Base-by-base conservation (phyloP, 129 eudicot species). In the Calendula officinalis region DNA sequence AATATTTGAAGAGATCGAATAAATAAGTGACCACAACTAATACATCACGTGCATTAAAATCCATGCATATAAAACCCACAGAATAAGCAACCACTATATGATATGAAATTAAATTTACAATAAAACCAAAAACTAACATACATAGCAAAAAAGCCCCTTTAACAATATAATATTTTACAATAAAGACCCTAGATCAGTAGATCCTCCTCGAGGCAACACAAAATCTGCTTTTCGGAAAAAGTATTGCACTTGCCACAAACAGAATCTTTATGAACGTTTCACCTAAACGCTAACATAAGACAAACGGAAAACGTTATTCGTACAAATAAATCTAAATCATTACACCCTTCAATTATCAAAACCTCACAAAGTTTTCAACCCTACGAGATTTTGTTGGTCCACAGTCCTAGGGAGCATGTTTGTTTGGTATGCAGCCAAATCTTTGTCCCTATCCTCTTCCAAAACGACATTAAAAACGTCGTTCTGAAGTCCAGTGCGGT, bases 401-500 rank as follows among this genome's bases (percentile, higher is more conserved):
- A 68, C 53, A 4, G 33, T 55, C 46, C 52, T 33, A 57, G 44
- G 53, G 37, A 51, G 45, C 71, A 79, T 79, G 77, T 69, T 62
- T 64, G 74, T 71, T 74, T 64, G 56, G 77, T 69, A 14, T 66
- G 41, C 52, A 74, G 57, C 70, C 66, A 69, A 39, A 10, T 17
- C 34, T 56, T n/a, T 46, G 35, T 69, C 56, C 53, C 49, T 50
- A 41, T 35, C 47, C 9, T 48, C n/a, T 3, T 7, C 4, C 9
- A 3, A 22, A 50, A 38, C 11, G n/a, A 43, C 15, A 14, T 59
- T 68, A 80, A 50, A 59, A 73, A 39, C 84, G 78, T 41, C 96
- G 77, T 60, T 77, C 86, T 0, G 95, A 82, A 43, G 82, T 76
- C 97, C 95, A 89, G 7, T 55, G 66, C 3, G 97, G 97, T 30